Evolutionary conservation across 2,329 filamentous ascomycete species (phyloP), one percentile per base, ranked within the genome.

Genomic region (Arachnopeziza araneosa): DNA sequence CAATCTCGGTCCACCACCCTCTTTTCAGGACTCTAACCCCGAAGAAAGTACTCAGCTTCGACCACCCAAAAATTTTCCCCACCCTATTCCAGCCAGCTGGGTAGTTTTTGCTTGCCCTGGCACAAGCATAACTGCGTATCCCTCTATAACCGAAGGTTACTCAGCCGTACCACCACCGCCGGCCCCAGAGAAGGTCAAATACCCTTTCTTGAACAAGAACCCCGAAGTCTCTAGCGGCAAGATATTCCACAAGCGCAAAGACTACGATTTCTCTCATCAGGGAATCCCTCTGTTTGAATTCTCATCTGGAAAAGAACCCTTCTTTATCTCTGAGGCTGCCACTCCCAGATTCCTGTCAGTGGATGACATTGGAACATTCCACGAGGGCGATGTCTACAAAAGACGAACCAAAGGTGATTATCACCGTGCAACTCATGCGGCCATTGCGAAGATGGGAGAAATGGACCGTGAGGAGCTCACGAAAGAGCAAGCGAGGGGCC

Each of bases 251-350:
- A 66, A 67, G 50, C 63, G 69, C 24, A 62, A 53, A 49, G 69
- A 72, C 55, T 68, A 66, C 56, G 67, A 71, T 22, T 65, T 72
- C 57, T 68, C 66, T 2, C 64, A 63, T 59, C 59, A 62, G 51
- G 69, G 69, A n/a, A 24, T 63, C 0, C 69, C 70, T 0, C 55
- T 71, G 59, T 71, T 71, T 54, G 69, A 72, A 52, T 71, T 71
- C 61, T 59, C 52, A n/a, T 7, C 22, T n/a, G 22, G 22, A 8
- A 30, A n/a, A 10, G 52, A 24, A 8, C 3, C 7, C 9, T 54
- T 26, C n/a, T 26, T 54, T 10, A 30, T 8, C 6, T 56, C 30
- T 3, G 44, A 44, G 36, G 12, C 36, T 2, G 23, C 10, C 6
- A 44, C 26, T 24, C 49, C 14, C 10, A 23, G 26, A 14, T 64